Conservation (phyloP, 805 yeast genomes). For the Starmerella geochares region DNA sequence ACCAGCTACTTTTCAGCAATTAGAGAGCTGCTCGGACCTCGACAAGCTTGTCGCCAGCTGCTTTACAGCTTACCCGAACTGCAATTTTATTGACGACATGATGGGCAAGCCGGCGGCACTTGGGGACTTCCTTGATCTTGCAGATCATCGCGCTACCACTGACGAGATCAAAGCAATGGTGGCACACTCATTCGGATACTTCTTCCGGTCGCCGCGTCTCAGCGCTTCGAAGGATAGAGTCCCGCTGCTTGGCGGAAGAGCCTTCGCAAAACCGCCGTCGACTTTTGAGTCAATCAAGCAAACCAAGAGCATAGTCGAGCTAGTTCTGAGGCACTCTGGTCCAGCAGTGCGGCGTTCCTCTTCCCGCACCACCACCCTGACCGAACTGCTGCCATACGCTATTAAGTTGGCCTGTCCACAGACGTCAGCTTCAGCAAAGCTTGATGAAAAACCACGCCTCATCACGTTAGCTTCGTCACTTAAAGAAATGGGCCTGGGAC, state of each 20-base stretch:
- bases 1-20: slow-evolving; percentile 39
- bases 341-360: slow-evolving; percentile 17
- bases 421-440: slow-evolving; percentile 15
- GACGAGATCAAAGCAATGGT: slow-evolving; percentile 20
- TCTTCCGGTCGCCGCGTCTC: slow-evolving; percentile 39
- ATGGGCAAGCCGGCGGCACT: slow-evolving; percentile 41
- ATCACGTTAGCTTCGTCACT: slow-evolving; percentile 24
- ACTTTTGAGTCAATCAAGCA: slow-evolving; percentile 27
- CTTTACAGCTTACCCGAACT: slow-evolving; percentile 53
- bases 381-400: slow-evolving; percentile 31
- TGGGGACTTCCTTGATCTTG: slow-evolving; percentile 68
- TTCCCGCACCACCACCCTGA: slow-evolving; percentile 12
- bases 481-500: slow-evolving; percentile 23
- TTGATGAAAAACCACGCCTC: slow-evolving; percentile 19
- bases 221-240: slow-evolving; percentile 16
- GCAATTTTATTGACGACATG: slow-evolving; percentile 52
- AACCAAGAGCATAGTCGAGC: slow-evolving; percentile 30
- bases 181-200: slow-evolving; percentile 49
- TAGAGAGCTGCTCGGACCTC: slow-evolving; percentile 41
- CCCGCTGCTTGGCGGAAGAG: slow-evolving; percentile 1
- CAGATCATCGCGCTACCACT: slow-evolving; percentile 37
- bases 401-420: slow-evolving; percentile 26
- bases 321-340: slow-evolving; percentile 23
- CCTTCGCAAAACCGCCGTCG: slow-evolving; percentile 20
- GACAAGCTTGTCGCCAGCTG: slow-evolving; percentile 62